These are phyloP conservation scores for Sophora flavescens DNA, from an alignment of 306 rosid genomes.

Conservation along the genomic window DNA sequence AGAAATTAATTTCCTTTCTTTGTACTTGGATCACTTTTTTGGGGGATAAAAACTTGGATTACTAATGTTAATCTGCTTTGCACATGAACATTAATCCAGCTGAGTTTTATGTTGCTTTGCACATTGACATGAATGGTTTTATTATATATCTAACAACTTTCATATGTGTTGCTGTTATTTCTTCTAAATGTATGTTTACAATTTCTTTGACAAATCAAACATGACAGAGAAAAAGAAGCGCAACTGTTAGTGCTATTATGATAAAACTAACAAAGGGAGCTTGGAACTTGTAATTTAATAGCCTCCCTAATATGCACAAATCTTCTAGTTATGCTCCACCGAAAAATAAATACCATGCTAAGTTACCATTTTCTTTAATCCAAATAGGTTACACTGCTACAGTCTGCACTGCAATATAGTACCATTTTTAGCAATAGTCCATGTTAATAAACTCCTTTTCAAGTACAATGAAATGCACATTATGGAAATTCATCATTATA, in stretches of 20 bases:
- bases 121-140: not conserved
- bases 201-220: slow-evolving; percentile 1
- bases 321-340: too few relatives aligned
- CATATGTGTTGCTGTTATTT: not conserved
- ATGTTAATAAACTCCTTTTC: not conserved
- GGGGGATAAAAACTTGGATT: slow-evolving; percentile 2
- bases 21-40: not conserved
- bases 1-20: not conserved
- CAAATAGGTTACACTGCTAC: not conserved
- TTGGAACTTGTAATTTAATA: too few relatives aligned
- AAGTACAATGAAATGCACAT: not conserved
- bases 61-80: slow-evolving; percentile 8
- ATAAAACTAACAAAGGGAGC: too few relatives aligned
- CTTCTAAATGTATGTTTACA: not conserved
- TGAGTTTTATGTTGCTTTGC: not conserved
- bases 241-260: not conserved
- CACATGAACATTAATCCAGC: not conserved
- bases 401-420: not conserved
- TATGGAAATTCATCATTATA: slow-evolving; percentile 10
- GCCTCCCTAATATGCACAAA: too few relatives aligned
- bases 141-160: not conserved
- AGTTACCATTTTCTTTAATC: slow-evolving; percentile 9
- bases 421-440: not conserved
- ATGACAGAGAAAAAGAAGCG: not conserved
- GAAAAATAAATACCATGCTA: not conserved